Conservation (phyloP, 345 rosid genomes). For the Populus alba region DNA sequence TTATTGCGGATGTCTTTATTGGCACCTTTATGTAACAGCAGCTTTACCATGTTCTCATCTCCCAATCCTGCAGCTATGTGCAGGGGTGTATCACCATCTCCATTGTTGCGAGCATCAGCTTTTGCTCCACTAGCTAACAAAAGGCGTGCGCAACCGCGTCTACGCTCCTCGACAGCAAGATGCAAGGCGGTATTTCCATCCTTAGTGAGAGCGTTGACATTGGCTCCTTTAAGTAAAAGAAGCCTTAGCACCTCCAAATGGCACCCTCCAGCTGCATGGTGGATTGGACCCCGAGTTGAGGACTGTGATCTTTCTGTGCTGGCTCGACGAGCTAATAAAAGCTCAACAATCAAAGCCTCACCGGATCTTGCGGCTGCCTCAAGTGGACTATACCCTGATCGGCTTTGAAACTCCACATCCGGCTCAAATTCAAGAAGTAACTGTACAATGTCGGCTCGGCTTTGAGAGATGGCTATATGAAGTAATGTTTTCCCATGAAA, state of each 20-base stretch:
- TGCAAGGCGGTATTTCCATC: conserved; percentile 57
- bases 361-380: conserved; percentile 54
- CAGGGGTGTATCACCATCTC: conserved; percentile 49
- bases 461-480: conserved; percentile 48
- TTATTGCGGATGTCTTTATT: conserved; percentile 47
- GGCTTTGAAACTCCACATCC: conserved; percentile 37
- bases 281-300: conserved; percentile 51
- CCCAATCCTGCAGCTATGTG: conserved; percentile 52
- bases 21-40: conserved; percentile 50
- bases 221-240: conserved; percentile 49
- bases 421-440: conserved; percentile 56
- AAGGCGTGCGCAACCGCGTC: conserved; percentile 46
- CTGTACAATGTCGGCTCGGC: conserved; percentile 52
- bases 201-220: conserved; percentile 37
- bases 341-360: conserved; percentile 54
- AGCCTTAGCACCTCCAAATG: conserved; percentile 52
- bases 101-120: conserved; percentile 21
- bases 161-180: conserved; percentile 43
- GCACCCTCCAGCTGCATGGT: conserved; percentile 42
- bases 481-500: conserved; percentile 46
- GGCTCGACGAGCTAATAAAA: conserved; percentile 50
- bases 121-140: conserved; percentile 44
- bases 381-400: conserved; percentile 41
- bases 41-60: conserved; percentile 48
- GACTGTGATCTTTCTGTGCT: conserved; percentile 40